Conservation (phyloP, 116 monocot species). For the Dioscorea cayenensis region DNA sequence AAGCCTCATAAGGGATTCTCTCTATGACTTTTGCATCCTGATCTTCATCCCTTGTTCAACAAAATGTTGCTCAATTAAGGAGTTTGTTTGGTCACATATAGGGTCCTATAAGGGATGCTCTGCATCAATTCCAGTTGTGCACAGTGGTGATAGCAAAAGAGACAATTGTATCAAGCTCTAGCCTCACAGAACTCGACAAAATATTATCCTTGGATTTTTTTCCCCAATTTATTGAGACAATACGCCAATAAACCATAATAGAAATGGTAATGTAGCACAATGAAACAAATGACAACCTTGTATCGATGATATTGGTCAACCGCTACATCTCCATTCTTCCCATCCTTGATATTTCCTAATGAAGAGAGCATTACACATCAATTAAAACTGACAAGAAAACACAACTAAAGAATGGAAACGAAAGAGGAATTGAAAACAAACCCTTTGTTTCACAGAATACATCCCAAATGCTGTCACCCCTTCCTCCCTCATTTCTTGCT, state of each 20-base stretch:
- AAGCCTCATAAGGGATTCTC: too few relatives aligned
- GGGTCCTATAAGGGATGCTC: too few relatives aligned
- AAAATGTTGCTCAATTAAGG: too few relatives aligned
- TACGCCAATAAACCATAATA: not conserved
- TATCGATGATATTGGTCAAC: slow-evolving; percentile 95
- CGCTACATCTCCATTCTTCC: slow-evolving; percentile 67
- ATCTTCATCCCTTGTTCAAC: too few relatives aligned
- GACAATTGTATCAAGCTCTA: not conserved
- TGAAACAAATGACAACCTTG: slow-evolving; percentile 39
- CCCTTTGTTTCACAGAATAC: slow-evolving; percentile 66
- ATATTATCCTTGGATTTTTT: not conserved
- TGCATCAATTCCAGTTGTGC: too few relatives aligned
- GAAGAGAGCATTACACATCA: slow-evolving; percentile 4
- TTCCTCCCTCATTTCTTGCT: slow-evolving; percentile 70
- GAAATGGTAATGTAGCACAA: not conserved
- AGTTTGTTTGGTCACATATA: too few relatives aligned
- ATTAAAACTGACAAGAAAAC: not conserved
- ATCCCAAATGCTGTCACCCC: slow-evolving; percentile 89
- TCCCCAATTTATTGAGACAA: not conserved
- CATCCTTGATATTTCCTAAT: slow-evolving; percentile 68
- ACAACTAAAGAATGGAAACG: not conserved
- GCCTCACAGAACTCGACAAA: not conserved
- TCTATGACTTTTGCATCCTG: too few relatives aligned
- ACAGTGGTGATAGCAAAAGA: not conserved
- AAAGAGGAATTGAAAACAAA: slow-evolving; percentile 2